Evolutionary conservation across 2,329 filamentous ascomycete species (phyloP), one percentile per base, ranked within the genome.

Genomic region (Sclerotinia spermophila): DNA sequence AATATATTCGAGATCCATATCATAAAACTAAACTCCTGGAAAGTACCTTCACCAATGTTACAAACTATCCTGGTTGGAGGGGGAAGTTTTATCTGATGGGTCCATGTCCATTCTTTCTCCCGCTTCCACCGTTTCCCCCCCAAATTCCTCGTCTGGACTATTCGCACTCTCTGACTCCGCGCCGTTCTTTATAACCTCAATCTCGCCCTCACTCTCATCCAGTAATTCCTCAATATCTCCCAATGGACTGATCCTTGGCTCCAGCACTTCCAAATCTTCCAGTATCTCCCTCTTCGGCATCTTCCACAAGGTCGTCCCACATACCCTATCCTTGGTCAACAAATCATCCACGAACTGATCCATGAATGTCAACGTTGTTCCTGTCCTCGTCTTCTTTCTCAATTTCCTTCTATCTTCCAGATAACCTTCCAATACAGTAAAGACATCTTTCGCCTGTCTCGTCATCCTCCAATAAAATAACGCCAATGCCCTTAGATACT

Each of bases 311-410:
- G 90, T 96, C 4, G 96, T 98, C 51, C 90, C 95, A 79, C 95
- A 98, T 0, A 97, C 90, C 67, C 96, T 86, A 71, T 96, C 93
- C 81, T 97, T 97, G 0, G 88, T 91, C 73, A 99, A 83, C 74
- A 99, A 82, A 73, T 97, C 94, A 80, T 99, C 96, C 69, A 98
- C 89, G 80, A 99, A 98, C 76, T 95, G 90, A 81, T 99, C 96
- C 81, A 99, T 85, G 77, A 87, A 91, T 3, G 93, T 96, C 76
- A 99, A 80, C 19, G 83, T 85, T 73, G 92, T 94, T 1, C 92
- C 92, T 40, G 89, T 87, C 74, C 93, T 88, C 21, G 89, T 91
- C 76, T 92, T 87, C 72, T 93, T 84, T 80, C 92, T 89, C 81
- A 99, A 79, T 82, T 98, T 99, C 75, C 96, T 85, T 74, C 87